phyloP scores from a whole-genome alignment of 192 early-diverging fungal genomes.

The Coemansia sp. region DNA sequence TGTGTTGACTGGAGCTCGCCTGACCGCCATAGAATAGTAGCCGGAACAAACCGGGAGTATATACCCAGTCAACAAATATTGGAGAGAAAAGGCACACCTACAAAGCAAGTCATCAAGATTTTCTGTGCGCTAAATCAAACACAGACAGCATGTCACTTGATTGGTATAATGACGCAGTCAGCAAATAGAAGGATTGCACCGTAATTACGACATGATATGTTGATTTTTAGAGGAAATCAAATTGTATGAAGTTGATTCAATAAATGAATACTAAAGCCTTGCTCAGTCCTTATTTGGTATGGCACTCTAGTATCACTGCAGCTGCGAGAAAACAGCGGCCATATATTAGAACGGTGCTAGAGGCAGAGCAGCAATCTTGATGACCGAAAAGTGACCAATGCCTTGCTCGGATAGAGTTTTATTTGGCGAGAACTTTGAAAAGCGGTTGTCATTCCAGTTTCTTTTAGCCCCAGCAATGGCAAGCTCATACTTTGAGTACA shows the following conservation, averaged over 20 bases:
- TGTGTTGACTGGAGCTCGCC: no score
- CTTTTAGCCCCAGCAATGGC: neutral
- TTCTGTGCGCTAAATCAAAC: no score
- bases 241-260: neutral
- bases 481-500: slow-evolving; percentile 1
- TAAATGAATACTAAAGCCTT: neutral
- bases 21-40: no score
- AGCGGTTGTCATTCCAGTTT: neutral
- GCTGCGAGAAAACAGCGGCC: neutral
- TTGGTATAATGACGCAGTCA: no score
- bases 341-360: neutral
- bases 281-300: neutral
- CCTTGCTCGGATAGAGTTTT: neutral
- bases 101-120: no score
- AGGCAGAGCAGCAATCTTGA: neutral
- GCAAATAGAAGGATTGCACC: neutral
- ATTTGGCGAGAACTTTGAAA: neutral
- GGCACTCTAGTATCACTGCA: neutral
- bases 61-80: no score
- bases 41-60: no score
- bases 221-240: neutral
- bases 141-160: no score
- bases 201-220: neutral
- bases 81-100: no score
- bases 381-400: neutral